phyloP scores from a whole-genome alignment of 164 flowering plant species.

The Nymphaea colorata region DNA sequence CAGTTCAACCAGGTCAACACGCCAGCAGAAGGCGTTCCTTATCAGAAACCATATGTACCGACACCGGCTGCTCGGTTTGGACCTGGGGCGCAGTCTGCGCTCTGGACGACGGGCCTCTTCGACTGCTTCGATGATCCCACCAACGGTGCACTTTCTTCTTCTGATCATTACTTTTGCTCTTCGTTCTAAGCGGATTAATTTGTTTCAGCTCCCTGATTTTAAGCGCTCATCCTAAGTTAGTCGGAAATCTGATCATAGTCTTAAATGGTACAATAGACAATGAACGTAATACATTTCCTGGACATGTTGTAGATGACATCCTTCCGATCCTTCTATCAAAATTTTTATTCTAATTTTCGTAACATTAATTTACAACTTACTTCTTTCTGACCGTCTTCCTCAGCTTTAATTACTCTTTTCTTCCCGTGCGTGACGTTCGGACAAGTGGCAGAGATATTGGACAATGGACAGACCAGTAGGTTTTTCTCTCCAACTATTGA shows the following conservation, averaged over 20 bases:
- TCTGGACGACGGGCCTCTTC: neutral
- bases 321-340: neutral
- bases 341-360: too few species aligned
- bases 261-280: too few species aligned
- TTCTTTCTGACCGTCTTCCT: neutral
- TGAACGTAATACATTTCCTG: too few species aligned
- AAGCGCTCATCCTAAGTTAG: neutral
- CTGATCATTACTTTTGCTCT: neutral
- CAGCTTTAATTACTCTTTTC: slow-evolving; percentile 7
- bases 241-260: too few species aligned
- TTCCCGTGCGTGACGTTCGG: slow-evolving; percentile 13
- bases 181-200: neutral
- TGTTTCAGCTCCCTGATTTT: neutral
- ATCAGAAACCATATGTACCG: too few species aligned
- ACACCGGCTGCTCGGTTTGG: too few species aligned
- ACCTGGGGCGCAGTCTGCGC: neutral
- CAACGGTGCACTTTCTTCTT: neutral
- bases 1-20: too few species aligned
- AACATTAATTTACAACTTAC: neutral
- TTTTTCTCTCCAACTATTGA: neutral
- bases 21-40: too few species aligned
- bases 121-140: neutral
- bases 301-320: too few species aligned
- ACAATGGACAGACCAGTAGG: slow-evolving; percentile 9
- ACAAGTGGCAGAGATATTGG: slow-evolving; percentile 12